Base-by-base conservation (phyloP, 2,329 filamentous ascomycete genomes). In the Thermoascus crustaceus region DNA sequence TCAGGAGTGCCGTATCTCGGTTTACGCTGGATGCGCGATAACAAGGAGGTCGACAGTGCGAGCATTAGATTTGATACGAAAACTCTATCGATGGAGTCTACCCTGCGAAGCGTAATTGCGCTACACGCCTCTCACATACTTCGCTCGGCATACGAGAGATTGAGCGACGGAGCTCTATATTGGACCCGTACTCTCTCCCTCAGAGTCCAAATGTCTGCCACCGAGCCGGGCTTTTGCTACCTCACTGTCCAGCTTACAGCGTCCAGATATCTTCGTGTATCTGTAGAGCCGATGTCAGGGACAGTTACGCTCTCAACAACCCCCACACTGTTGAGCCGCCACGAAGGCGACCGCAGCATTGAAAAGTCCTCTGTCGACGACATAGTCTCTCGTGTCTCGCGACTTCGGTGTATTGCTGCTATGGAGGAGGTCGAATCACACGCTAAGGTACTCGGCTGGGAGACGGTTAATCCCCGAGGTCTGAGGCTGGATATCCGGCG, bases 1-100 rank as follows among this genome's bases (percentile, higher is more conserved):
- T 35, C 44, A 11, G 44, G 49, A 16, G 41, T 55, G 10, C 53
- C 66, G 6, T 52, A 47, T 37, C 47, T 70, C 24, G 56, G 56
- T 17, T 38, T 69, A 37, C 80, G 85, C 45, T 98, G 91, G 89
- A 87, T 93, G 58, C 78, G 85, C 38, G 80, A 89, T 52, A 80
- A 80, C 43, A 80, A 82, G 48, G 83, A 89, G 54, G 76, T 87
- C 25, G 72, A 75, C 42, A 75, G 82, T 38, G 64, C 68, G n/a
- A 63, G 76, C n/a, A 70, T 95, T 18, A 56, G 71, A 2, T 69
- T 94, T 21, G 74, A 93, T 52, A 65, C 73, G 30, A 65, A 74
- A 26, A 66, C 72, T 8, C 69, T 96, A 14, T 91, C 83, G 2
- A 72, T 84, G 32, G 85, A 94, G 53, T 55, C 65, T 4, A 73